These are phyloP conservation scores for Pseudopithomyces chartarum DNA, from an alignment of 2,329 filamentous ascomycete species.

Conservation along the genomic window DNA sequence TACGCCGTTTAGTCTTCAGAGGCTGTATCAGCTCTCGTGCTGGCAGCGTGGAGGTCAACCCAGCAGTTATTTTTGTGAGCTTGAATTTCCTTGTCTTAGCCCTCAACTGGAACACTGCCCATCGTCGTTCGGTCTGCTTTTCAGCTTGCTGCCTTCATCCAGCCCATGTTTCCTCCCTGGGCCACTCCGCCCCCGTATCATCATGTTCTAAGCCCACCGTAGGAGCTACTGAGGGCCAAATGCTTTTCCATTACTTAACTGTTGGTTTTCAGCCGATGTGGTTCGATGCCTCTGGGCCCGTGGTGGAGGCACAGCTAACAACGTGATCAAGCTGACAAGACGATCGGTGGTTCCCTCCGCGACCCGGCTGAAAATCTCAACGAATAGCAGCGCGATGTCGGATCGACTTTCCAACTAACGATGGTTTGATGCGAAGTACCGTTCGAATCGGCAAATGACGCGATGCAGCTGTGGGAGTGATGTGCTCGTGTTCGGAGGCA, in stretches of 20 bases:
- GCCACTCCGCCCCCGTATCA: not conserved
- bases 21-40: not conserved
- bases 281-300: not conserved
- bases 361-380: not conserved
- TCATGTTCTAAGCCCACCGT: not conserved
- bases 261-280: not conserved
- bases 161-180: not conserved
- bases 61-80: not conserved
- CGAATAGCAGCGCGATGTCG: not conserved
- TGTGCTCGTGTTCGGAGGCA: not conserved
- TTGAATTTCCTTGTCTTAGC: not conserved
- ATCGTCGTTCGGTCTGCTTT: not conserved
- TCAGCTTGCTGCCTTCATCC: not conserved
- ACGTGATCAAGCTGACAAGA: not conserved
- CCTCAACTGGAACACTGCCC: not conserved
- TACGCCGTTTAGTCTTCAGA: not conserved
- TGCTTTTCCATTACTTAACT: not conserved
- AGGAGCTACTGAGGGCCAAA: not conserved
- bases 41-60: not conserved
- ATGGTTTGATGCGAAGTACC: not conserved
- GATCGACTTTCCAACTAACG: not conserved
- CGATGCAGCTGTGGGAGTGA: not conserved
- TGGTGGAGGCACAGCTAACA: not conserved
- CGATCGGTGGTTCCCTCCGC: not conserved
- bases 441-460: not conserved